Evolutionary conservation across 179 eudicot species (phyloP), one percentile per base, ranked within the genome.

Genomic region (Pouteria campechiana): DNA sequence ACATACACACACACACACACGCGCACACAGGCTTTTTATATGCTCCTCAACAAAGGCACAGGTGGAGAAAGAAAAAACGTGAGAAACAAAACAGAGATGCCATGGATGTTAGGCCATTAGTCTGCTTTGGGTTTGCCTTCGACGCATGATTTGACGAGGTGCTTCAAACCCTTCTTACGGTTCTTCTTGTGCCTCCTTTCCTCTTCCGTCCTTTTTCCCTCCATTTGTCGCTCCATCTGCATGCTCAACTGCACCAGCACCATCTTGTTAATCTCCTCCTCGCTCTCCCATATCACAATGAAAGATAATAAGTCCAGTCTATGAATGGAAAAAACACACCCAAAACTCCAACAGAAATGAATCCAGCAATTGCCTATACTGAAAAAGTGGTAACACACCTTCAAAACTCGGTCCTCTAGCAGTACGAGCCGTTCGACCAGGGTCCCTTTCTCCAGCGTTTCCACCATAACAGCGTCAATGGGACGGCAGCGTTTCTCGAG

Each of bases 401-500:
- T 55, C 2, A 67, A 63, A 2, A 79, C 63, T 4, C 71, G 79
- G 10, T 69, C 65, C 33, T 79, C 88, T 8, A 76, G 61, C 25
- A 44, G 75, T 15, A 53, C 42, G 3, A 79, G 51, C 52, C 88
- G 63, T 1, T 75, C 75, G 10, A 79, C 57, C 17, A 79, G 67
- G 0, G 68, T 75, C 0, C 88, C 88, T 48, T 79, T 79, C 17
- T 32, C 37, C 49, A 67, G 62, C 5, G 70, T 65, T 47, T 79
- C 87, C n/a, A 61, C 39, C 0, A 71, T 57, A 3, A 79, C 82
- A 12, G 59, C 87, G 0, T 65, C 67, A 6, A 79, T 61, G 17
- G 82, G 74, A 25, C 82, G 82, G 36, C 79, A 79, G n/a, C 55
- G 63, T 47, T 58, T 72, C 47, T 74, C 81, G 2, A 64, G 36